phyloP scores from a whole-genome alignment of 2,329 filamentous ascomycete species.

The Zalaria sp. region DNA sequence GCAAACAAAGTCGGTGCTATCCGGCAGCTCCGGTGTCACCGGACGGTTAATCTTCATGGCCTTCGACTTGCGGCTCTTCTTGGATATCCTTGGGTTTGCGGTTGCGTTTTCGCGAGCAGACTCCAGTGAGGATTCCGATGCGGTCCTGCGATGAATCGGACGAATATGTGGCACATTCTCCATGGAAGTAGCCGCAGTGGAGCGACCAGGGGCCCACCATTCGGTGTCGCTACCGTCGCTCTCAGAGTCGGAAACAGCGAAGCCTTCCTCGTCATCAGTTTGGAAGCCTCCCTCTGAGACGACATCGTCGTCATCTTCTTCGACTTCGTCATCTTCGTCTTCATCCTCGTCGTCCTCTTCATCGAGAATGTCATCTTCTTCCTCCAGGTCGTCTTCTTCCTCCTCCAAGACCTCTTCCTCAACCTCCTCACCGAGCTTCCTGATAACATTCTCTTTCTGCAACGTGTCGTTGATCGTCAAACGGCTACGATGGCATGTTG shows the following conservation, averaged over 20 bases:
- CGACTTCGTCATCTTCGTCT: constrained; percentile 30
- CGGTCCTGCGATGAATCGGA: constrained; percentile 26
- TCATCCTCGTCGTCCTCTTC: constrained; percentile 20
- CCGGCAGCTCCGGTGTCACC: constrained; percentile 60
- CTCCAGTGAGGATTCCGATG: constrained; percentile 38
- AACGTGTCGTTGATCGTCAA: constrained; percentile 85
- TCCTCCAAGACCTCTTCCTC: constrained; percentile 74
- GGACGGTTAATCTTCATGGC: constrained; percentile 18
- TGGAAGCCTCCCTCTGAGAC: constrained; percentile 56
- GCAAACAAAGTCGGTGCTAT: constrained; percentile 98
- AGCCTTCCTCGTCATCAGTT: constrained; percentile 64
- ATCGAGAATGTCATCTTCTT: constrained; percentile 41
- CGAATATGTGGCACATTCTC: constrained; percentile 37
- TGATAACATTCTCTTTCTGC: constrained; percentile 76
- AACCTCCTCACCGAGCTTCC: constrained; percentile 72
- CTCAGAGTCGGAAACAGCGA: constrained; percentile 55
- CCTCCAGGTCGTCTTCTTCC: constrained; percentile 31
- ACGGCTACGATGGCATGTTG: constrained; percentile 48
- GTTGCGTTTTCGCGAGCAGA: constrained; percentile 21
- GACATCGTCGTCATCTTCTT: constrained; percentile 23
- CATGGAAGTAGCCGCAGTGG: constrained; percentile 39
- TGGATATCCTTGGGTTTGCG: constrained; percentile 17
- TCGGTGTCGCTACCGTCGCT: constrained; percentile 52
- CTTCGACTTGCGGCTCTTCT: constrained; percentile 6
- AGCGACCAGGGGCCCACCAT: constrained; percentile 45